Evolutionary conservation across 768 basidiomycete species (phyloP).

Genomic region (Russula ochroleuca): DNA sequence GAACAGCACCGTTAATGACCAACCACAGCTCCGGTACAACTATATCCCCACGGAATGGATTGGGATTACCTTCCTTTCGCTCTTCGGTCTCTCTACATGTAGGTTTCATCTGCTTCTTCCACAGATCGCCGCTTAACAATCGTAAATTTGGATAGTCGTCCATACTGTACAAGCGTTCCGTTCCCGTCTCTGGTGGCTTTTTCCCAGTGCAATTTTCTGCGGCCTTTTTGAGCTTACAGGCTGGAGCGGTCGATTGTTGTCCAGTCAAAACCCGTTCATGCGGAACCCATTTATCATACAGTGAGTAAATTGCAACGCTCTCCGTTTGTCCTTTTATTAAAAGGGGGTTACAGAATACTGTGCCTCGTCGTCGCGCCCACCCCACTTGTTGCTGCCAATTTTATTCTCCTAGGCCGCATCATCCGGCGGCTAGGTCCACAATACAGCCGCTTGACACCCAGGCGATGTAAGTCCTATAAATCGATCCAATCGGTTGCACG

Average conservation of each 20-base stretch:
- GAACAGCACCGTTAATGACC: constrained; percentile 5
- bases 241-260: constrained; percentile 24
- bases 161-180: constrained; percentile 28
- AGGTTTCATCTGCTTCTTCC: constrained; percentile 6
- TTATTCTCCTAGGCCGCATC: constrained; percentile 24
- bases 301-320: constrained; percentile 7
- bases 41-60: constrained; percentile 40
- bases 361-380: constrained; percentile 23
- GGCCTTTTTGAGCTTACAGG: constrained; percentile 20
- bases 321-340: neutral
- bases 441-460: constrained; percentile 24
- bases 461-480: constrained; percentile 15
- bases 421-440: constrained; percentile 21
- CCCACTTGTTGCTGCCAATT: constrained; percentile 26
- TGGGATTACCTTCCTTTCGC: constrained; percentile 36
- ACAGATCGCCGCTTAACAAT: neutral
- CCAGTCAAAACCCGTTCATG: constrained; percentile 14
- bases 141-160: neutral
- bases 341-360: constrained; percentile 2
- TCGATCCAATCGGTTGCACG: neutral
- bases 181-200: constrained; percentile 32
- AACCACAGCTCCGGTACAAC: constrained; percentile 28
- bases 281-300: constrained; percentile 20
- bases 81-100: constrained; percentile 36
- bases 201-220: constrained; percentile 22